phyloP scores from a whole-genome alignment of 1,284 basidiomycete genomes.

The Boletus hoseneyae region DNA sequence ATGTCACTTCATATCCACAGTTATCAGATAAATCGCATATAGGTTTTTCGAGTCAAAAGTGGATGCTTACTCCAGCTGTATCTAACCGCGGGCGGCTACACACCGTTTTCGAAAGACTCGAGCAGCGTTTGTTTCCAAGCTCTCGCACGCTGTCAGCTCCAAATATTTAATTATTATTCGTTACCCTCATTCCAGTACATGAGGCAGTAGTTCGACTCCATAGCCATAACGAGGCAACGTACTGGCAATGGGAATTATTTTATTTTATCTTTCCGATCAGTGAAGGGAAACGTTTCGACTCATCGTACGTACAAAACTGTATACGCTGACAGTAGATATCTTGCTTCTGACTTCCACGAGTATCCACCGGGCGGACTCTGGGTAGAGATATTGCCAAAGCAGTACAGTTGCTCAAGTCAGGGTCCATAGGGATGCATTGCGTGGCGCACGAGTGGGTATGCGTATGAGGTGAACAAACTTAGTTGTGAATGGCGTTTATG shows the following conservation, averaged over 20 bases:
- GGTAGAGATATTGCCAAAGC: slow-evolving; percentile 5
- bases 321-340: background rate
- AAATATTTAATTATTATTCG: background rate
- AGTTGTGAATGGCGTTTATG: slow-evolving; percentile 6
- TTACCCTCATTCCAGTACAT: slow-evolving; percentile 1
- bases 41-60: background rate
- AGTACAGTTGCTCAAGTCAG: slow-evolving; percentile 1
- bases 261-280: slow-evolving; percentile 10
- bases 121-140: background rate
- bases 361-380: background rate
- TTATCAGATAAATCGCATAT: slow-evolving; percentile 13
- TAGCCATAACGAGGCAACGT: slow-evolving; percentile 1
- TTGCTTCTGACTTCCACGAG: slow-evolving; percentile 7
- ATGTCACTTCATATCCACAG: slow-evolving; percentile 8
- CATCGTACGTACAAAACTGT: slow-evolving; percentile 10
- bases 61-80: background rate
- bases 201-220: background rate
- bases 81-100: slow-evolving; percentile 3
- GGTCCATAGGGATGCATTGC: slow-evolving; percentile 1
- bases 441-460: slow-evolving; percentile 1
- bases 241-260: slow-evolving; percentile 1
- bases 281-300: slow-evolving; percentile 2
- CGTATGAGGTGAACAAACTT: slow-evolving; percentile 5
- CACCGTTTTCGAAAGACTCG: background rate
- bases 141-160: background rate